Conservation (phyloP, 148 eudicot species). For the Chenopodium suecicum region DNA sequence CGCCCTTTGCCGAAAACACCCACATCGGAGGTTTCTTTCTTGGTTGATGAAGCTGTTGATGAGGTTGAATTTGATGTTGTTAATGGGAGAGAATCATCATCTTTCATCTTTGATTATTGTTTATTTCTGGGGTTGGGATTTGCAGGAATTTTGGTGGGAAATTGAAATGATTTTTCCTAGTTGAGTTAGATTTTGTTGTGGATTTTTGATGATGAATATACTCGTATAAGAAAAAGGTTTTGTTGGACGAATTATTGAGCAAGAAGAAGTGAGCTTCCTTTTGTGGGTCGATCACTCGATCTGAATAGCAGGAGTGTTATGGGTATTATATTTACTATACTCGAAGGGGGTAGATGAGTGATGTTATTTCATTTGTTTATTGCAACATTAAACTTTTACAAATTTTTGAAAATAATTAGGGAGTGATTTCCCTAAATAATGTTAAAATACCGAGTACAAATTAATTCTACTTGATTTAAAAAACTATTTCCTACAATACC, state of each 20-base stretch:
- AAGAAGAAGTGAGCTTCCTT: not conserved
- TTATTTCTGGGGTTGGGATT: not conserved
- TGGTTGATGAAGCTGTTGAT: constrained; percentile 28
- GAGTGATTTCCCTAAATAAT: no score
- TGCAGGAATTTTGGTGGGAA: not conserved
- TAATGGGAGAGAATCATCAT: constrained; percentile 53
- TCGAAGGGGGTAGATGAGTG: not conserved
- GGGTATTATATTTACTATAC: not conserved
- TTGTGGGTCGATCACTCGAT: not conserved
- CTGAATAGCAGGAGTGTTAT: not conserved
- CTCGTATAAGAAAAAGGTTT: not conserved
- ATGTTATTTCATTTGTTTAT: no score
- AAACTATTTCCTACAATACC: no score
- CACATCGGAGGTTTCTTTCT: constrained; percentile 41
- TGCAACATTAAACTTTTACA: no score
- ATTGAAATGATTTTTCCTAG: not conserved
- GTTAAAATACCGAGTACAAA: no score
- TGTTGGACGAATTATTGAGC: not conserved
- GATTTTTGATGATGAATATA: no score
- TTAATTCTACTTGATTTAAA: no score
- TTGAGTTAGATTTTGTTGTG: not conserved
- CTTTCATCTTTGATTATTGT: constrained; percentile 37
- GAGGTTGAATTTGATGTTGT: constrained; percentile 43
- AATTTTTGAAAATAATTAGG: no score
- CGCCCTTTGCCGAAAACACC: constrained; percentile 52